phyloP scores from a whole-genome alignment of 176 grass and related monocot genomes.

The Canna indica region DNA sequence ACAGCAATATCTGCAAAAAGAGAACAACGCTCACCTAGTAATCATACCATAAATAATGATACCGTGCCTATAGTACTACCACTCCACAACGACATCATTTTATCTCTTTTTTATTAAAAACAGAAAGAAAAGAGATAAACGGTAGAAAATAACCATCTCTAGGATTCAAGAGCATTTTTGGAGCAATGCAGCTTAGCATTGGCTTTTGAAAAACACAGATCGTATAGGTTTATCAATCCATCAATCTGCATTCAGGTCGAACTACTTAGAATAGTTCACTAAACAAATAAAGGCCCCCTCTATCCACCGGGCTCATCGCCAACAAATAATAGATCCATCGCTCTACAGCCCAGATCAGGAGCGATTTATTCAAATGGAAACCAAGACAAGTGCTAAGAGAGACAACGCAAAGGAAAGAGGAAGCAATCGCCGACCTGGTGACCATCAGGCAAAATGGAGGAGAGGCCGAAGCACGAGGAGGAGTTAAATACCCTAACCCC shows the following conservation, averaged over 20 bases:
- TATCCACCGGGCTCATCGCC: neutral
- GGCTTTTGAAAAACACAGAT: neutral
- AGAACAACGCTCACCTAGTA: neutral
- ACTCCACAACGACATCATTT: neutral
- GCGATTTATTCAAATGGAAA: neutral
- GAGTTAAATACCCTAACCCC: constrained; percentile 36
- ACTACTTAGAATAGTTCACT: neutral
- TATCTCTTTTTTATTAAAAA: neutral
- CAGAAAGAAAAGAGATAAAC: neutral
- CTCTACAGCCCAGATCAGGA: neutral
- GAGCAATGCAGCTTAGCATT: neutral
- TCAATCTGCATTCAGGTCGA: neutral
- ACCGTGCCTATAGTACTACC: neutral
- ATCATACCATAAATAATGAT: neutral
- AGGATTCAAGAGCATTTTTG: neutral
- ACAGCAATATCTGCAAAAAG: neutral
- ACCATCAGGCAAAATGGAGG: constrained; percentile 11
- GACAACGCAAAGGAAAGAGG: neutral
- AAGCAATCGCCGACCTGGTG: neutral
- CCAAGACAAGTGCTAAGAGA: neutral
- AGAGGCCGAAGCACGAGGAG: constrained; percentile 56
- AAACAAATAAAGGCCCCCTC: neutral
- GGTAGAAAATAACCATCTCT: neutral
- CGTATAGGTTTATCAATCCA: neutral
- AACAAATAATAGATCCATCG: neutral